These are phyloP conservation scores for Schwanniomyces sp. DNA, from an alignment of 805 yeast genomes.

Conservation along the genomic window DNA sequence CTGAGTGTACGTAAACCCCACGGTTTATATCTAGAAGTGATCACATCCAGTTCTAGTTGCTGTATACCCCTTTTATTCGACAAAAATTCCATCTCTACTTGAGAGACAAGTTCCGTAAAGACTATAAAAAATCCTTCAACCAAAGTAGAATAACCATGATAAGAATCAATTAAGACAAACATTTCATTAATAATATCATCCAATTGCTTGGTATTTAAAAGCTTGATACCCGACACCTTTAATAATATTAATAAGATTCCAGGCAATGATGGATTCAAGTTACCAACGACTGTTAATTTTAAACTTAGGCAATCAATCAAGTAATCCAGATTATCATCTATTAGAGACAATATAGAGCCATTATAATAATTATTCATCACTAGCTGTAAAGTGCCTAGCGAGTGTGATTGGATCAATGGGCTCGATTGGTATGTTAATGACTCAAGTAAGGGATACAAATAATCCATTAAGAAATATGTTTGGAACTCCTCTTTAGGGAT, in stretches of 20 bases:
- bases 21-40: conserved; percentile 39
- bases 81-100: conserved; percentile 20
- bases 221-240: conserved; percentile 64
- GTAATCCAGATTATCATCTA: conserved; percentile 75
- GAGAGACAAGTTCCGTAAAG: conserved; percentile 59
- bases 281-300: conserved; percentile 62
- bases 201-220: conserved; percentile 56
- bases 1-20: conserved; percentile 57
- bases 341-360: conserved; percentile 56
- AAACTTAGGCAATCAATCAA: conserved; percentile 76
- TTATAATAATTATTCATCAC: conserved; percentile 44
- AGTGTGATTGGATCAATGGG: conserved; percentile 52
- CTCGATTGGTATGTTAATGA: conserved; percentile 57
- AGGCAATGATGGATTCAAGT: conserved; percentile 69
- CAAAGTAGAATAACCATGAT: conserved; percentile 75
- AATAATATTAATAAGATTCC: conserved; percentile 69
- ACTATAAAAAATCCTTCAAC: conserved; percentile 74
- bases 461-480: conserved; percentile 62
- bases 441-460: conserved; percentile 71
- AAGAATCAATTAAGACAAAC: conserved; percentile 76
- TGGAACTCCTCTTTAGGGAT: conserved; percentile 31
- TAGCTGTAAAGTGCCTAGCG: conserved; percentile 51
- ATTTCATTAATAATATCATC: conserved; percentile 73
- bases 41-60: conserved; percentile 1
- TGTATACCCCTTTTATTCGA: neutral